These are phyloP conservation scores for Blastocystis sp. DNA, from an alignment of 352 stramenopile species.

Conservation along the genomic window DNA sequence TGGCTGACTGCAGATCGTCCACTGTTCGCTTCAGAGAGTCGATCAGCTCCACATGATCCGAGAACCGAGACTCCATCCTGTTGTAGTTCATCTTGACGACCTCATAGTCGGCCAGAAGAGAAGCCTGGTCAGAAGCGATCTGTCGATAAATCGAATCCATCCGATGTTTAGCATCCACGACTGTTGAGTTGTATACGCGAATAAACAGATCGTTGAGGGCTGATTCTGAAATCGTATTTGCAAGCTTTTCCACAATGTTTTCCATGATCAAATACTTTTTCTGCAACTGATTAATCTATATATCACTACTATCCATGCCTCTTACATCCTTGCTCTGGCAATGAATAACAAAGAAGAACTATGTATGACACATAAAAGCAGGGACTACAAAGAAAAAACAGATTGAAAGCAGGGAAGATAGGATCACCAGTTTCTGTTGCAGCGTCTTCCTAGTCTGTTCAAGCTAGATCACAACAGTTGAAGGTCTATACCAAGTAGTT, in stretches of 20 bases:
- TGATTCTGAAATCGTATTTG: background rate
- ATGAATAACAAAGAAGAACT: slow-evolving; percentile 56
- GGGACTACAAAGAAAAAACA: background rate
- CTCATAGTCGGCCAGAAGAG: background rate
- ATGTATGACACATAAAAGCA: background rate
- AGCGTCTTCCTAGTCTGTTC: background rate
- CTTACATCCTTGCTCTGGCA: background rate
- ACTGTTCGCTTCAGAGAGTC: background rate
- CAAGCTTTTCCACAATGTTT: background rate
- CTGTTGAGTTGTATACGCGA: background rate
- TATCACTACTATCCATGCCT: background rate
- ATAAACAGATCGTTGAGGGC: background rate
- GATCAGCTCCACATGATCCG: background rate
- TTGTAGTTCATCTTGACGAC: background rate
- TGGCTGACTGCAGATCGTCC: background rate
- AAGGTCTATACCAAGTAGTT: background rate
- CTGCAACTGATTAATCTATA: slow-evolving; percentile 6
- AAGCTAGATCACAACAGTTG: background rate
- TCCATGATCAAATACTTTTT: background rate
- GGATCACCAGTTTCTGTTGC: background rate
- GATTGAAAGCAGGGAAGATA: background rate
- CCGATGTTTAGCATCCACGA: background rate
- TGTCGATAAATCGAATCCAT: background rate
- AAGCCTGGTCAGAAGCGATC: background rate
- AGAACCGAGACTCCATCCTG: background rate